Evolutionary conservation across 2,329 filamentous ascomycete genomes (phyloP), one percentile per base, ranked within the genome.

Genomic region (Botrytis fragariae): DNA sequence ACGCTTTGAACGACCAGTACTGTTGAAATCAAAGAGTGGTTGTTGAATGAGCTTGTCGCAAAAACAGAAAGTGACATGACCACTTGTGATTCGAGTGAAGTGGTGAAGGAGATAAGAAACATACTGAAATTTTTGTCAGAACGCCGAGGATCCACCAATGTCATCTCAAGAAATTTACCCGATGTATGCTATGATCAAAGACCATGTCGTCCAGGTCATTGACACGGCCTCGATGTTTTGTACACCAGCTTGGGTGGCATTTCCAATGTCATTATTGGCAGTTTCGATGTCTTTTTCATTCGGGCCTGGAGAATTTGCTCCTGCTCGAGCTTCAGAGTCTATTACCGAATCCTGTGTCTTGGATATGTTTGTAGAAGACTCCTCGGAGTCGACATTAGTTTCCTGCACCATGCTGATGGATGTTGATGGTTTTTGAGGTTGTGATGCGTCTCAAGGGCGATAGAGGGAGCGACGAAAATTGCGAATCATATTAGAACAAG

Each of bases 11-110:
- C 63, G 2, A 72, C 71, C 39, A 69, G 54, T 29, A 72, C 63
- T 22, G 77, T 78, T 14, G 77, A 76, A 32, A 77, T 77, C 39
- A 89, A 79, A 10, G 86, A 88, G 77, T 89, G 87, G n/a, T 83
- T 80, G 42, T 82, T 80, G 76, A 87, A 89, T 54, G 82, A 82
- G 80, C 82, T 83, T 48, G 82, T 82, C 73, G 86, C 84, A 74
- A 79, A 83, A 12, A 82, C 79, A 71, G 79, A 78, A 62, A 83
- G 77, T 83, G 84, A 69, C 84, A 83, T 76, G 85, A 83, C 51
- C n/a, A 72, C 71, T 37, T 72, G 71, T n/a, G 63, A 65, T 48
- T 72, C 71, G 18, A 72, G 63, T 20, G 71, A 72, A 18, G 71
- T 72, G 12, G 51, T 69, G 35, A 72, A 72, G 20, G 71, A 57